These are phyloP conservation scores for Xylaria scruposa DNA, from an alignment of 495 filamentous ascomycete species.

Conservation along the genomic window DNA sequence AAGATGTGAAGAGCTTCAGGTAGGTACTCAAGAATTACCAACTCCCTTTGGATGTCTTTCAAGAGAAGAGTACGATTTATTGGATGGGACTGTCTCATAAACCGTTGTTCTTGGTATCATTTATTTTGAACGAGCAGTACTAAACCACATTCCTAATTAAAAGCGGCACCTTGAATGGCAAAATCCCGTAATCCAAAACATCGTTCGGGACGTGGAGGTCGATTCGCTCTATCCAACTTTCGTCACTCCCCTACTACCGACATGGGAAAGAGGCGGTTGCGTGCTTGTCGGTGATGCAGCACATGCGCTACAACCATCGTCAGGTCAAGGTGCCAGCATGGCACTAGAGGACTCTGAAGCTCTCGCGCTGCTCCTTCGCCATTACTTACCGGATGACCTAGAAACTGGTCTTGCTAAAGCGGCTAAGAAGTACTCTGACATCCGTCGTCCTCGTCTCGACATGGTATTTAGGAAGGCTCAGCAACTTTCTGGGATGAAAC, in stretches of 20 bases:
- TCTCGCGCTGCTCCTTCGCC: constrained; percentile 35
- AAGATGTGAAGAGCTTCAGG: constrained; percentile 24
- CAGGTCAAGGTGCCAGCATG: constrained; percentile 43
- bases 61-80: background rate
- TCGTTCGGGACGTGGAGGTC: constrained; percentile 50
- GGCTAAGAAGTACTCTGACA: constrained; percentile 5
- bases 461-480: constrained; percentile 26
- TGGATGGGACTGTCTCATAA: background rate
- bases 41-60: background rate
- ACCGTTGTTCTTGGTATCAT: background rate
- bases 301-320: constrained; percentile 51
- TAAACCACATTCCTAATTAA: constrained; percentile 27
- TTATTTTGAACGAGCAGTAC: background rate
- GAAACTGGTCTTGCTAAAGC: constrained; percentile 7
- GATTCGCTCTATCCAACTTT: constrained; percentile 61
- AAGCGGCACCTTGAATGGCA: constrained; percentile 55
- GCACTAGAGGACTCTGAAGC: constrained; percentile 44
- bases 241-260: constrained; percentile 51
- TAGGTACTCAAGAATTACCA: background rate
- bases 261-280: constrained; percentile 35
- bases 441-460: constrained; percentile 24
- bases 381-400: constrained; percentile 15
- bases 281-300: constrained; percentile 55
- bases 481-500: constrained; percentile 24
- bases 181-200: constrained; percentile 56